Base-by-base conservation (phyloP, 2,329 filamentous ascomycete species). In the Fusarium burgessii region DNA sequence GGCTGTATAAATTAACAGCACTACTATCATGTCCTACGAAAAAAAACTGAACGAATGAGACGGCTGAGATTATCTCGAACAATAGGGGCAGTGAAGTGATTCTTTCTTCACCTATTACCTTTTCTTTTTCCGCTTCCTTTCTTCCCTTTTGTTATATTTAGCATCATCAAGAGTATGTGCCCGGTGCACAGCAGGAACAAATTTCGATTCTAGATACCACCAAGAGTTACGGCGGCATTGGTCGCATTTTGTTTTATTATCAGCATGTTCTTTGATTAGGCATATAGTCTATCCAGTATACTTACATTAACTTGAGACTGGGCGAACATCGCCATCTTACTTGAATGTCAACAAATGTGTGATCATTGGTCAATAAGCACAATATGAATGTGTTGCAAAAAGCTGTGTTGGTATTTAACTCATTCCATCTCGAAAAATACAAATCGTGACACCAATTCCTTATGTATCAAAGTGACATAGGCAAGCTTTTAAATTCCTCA, bases 171-270 rank as follows among this genome's bases (percentile, higher is more conserved):
- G 46, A 69, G 40, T 36, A 58, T 56, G 69, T 71, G 69, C 69
- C 69, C 66, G 69, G 69, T 35, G 69, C 69, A 71, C 68, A 20
- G 40, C 29, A 38, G 54, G 29, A 62, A 43, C 51, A 27, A 23
- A 59, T 55, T 71, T 71, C 65, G 47, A 72, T 71, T 71, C 69
- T 71, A 71, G 69, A 71, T 71, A 71, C 69, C 69, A 71, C 51
- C 55, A 60, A 50, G 62, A 71, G 49, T 55, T 71, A 71, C 40
- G 55, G 55, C 68, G 61, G 47, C 49, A 65, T 40, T 57, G 42
- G 41, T 66, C 63, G 42, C 58, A 25, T 25, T 60, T 64, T 43
- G 51, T 66, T 40, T 29, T 65, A 66, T 51, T 56, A 70, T 42
- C 55, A 70, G 54, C 57, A 65, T 52, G 49, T 55, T 51, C 29